These are phyloP conservation scores for Tetrahymena elliotti DNA, from an alignment of 73 alveolate genomes.

Conservation along the genomic window DNA sequence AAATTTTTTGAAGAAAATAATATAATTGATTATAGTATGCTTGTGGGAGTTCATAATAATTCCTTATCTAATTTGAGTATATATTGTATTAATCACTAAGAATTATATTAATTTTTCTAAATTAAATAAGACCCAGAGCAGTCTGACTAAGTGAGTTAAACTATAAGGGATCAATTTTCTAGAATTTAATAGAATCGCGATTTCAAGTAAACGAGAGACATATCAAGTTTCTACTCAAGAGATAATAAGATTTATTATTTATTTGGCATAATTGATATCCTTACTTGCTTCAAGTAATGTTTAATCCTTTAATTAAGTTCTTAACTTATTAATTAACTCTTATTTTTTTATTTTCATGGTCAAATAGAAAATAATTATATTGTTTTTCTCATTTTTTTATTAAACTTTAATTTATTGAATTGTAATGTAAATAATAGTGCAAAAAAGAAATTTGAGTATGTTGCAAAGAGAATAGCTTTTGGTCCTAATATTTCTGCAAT, in stretches of 20 bases:
- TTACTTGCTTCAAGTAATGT: conserved; percentile 55
- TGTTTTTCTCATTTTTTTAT: neutral
- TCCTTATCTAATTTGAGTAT: neutral
- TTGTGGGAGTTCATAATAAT: conserved; percentile 77
- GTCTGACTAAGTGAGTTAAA: neutral
- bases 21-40: conserved; percentile 81
- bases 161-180: neutral
- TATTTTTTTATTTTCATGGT: neutral
- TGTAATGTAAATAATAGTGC: conserved; percentile 16
- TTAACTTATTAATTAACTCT: neutral
- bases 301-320: neutral
- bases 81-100: neutral
- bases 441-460: conserved; percentile 78
- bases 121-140: neutral
- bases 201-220: neutral
- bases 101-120: neutral
- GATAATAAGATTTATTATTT: conserved; percentile 30
- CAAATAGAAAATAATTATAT: neutral
- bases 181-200: neutral
- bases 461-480: conserved; percentile 46
- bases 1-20: conserved; percentile 74
- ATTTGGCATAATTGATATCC: conserved; percentile 75
- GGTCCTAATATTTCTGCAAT: neutral
- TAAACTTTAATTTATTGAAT: too few relatives aligned
- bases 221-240: neutral